A percentile compares a stretch with the other conserved stretches of the same genome.
phyloP scores from a whole-genome alignment of 768 basidiomycete genomes.

The Xerocomus potaroensis region DNA sequence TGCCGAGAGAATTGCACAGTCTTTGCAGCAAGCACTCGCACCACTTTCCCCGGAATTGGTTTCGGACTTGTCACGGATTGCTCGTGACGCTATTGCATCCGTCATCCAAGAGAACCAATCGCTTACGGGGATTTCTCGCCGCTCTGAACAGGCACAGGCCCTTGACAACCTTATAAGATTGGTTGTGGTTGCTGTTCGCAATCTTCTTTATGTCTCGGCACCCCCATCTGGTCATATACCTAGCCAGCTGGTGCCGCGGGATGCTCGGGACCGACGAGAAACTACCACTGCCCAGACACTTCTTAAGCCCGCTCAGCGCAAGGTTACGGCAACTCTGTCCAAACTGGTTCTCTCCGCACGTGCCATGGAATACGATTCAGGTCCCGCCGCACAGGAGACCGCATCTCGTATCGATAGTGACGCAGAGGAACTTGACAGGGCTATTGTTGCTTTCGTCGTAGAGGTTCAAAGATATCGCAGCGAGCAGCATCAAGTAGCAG shows the following conservation, averaged over 20 bases:
- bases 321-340: constrained; percentile 84
- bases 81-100: constrained; percentile 56
- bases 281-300: constrained; percentile 48
- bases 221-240: constrained; percentile 60
- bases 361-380: constrained; percentile 80
- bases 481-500: constrained; percentile 23
- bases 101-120: constrained; percentile 58
- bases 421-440: constrained; percentile 70
- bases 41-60: constrained; percentile 56
- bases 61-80: constrained; percentile 56
- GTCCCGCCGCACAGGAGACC: constrained; percentile 56
- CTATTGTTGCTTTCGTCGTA: constrained; percentile 60
- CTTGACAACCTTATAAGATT: constrained; percentile 61
- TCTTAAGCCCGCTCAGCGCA: constrained; percentile 76
- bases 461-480: constrained; percentile 62
- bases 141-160: constrained; percentile 49
- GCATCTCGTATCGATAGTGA: constrained; percentile 69
- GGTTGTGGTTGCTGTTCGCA: constrained; percentile 70
- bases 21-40: constrained; percentile 55
- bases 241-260: constrained; percentile 46
- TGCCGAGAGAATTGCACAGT: constrained; percentile 63
- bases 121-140: constrained; percentile 39
- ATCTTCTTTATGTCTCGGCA: constrained; percentile 67
- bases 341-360: constrained; percentile 89
- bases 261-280: constrained; percentile 42